phyloP scores from a whole-genome alignment of 257 asterid genomes.

The Capsicum chinense region DNA sequence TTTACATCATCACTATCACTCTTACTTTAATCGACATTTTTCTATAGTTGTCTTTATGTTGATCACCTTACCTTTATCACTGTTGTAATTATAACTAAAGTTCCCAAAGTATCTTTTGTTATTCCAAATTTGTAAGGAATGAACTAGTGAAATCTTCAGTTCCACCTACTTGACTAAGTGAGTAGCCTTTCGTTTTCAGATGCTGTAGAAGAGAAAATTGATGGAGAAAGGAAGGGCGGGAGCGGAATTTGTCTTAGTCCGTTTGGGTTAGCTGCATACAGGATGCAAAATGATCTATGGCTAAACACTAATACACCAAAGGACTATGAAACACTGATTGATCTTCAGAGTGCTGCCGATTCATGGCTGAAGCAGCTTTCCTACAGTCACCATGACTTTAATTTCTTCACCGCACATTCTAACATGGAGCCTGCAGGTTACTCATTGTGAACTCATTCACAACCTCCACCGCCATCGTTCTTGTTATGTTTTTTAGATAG shows the following conservation, averaged over 20 bases:
- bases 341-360: conserved; percentile 40
- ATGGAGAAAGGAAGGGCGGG: conserved; percentile 39
- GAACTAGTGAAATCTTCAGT: background rate
- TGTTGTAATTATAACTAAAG: background rate
- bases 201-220: conserved; percentile 11
- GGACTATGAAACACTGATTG: conserved; percentile 44
- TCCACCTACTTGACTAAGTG: background rate
- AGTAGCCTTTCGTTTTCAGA: background rate
- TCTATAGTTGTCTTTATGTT: background rate
- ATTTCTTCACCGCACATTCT: conserved; percentile 36
- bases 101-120: background rate
- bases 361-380: conserved; percentile 49
- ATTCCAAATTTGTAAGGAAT: background rate
- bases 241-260: conserved; percentile 60
- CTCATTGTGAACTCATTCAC: background rate
- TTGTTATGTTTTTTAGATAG: background rate
- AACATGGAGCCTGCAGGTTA: conserved; percentile 23
- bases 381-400: conserved; percentile 49
- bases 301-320: conserved; percentile 43
- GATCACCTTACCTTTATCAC: background rate
- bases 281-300: conserved; percentile 82
- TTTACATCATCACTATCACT: background rate
- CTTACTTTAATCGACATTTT: background rate
- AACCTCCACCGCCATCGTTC: background rate
- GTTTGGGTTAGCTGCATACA: conserved; percentile 76